phyloP scores from a whole-genome alignment of 2,329 filamentous ascomycete species.

The Colletotrichum karsti region DNA sequence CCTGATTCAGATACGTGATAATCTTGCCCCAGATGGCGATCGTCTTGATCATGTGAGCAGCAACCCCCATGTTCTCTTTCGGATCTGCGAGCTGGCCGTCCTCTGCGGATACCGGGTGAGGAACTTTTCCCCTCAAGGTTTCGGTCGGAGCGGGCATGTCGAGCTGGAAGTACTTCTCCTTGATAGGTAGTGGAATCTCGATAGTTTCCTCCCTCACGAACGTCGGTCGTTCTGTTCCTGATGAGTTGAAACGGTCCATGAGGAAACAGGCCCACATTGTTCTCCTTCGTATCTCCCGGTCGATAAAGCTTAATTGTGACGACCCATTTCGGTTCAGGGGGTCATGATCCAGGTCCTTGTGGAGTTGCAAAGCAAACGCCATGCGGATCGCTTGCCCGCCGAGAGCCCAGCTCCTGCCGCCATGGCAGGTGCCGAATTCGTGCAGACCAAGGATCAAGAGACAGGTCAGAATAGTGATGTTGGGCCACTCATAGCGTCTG shows the following conservation, averaged over 20 bases:
- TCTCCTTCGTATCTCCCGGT: slow-evolving; percentile 89
- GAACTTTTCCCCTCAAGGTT: slow-evolving; percentile 76
- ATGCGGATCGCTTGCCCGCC: slow-evolving; percentile 95
- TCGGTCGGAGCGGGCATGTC: slow-evolving; percentile 92
- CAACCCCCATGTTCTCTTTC: slow-evolving; percentile 90
- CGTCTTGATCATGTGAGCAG: slow-evolving; percentile 86
- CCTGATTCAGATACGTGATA: slow-evolving; percentile 89
- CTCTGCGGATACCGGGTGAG: slow-evolving; percentile 68
- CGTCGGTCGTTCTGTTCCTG: slow-evolving; percentile 89
- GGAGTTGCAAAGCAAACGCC: slow-evolving; percentile 94
- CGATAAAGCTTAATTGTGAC: slow-evolving; percentile 83
- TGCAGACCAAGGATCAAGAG: slow-evolving; percentile 89
- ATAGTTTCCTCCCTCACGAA: slow-evolving; percentile 92
- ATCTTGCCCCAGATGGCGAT: slow-evolving; percentile 92
- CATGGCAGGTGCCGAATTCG: slow-evolving; percentile 97
- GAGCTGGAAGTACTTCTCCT: slow-evolving; percentile 88
- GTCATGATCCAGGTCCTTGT: slow-evolving; percentile 89
- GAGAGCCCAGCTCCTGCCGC: slow-evolving; percentile 93
- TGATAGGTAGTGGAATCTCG: slow-evolving; percentile 89
- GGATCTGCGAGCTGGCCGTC: slow-evolving; percentile 72
- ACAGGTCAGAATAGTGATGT: slow-evolving; percentile 94
- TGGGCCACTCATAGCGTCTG: slow-evolving; percentile 90
- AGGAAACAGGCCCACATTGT: slow-evolving; percentile 99
- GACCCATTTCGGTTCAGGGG: slow-evolving; percentile 70
- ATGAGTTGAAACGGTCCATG: slow-evolving; percentile 98